Conservation (phyloP, 108 stramenopile species). For the Parmales sp. region DNA sequence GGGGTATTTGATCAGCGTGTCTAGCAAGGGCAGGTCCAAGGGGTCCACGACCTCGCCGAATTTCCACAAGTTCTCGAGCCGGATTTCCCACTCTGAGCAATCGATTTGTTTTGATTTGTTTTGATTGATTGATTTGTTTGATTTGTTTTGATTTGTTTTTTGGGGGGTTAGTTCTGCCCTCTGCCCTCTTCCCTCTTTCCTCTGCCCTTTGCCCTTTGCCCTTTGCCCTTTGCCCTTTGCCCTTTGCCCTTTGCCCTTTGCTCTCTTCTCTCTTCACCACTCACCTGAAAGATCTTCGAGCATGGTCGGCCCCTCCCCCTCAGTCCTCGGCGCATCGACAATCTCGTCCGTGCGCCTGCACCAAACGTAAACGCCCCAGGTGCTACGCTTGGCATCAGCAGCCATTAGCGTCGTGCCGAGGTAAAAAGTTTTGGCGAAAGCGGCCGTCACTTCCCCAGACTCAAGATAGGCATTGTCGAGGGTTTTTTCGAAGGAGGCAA, state of each 20-base stretch:
- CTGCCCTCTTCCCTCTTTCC: neutral
- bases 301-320: conserved; percentile 44
- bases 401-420: conserved; percentile 77
- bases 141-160: too few relatives aligned
- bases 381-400: conserved; percentile 49
- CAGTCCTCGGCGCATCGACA: conserved; percentile 78
- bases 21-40: conserved; percentile 79
- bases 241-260: neutral
- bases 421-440: conserved; percentile 94
- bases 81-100: neutral
- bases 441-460: conserved; percentile 87
- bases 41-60: conserved; percentile 74
- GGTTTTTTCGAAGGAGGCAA: conserved; percentile 18
- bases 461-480: conserved; percentile 71
- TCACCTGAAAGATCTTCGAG: conserved; percentile 63
- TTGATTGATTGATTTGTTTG: too few relatives aligned
- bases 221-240: neutral
- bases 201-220: neutral
- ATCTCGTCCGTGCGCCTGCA: conserved; percentile 95
- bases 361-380: conserved; percentile 97
- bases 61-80: conserved; percentile 60
- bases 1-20: conserved; percentile 76
- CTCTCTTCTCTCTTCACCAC: conserved; percentile 17
- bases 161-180: too few relatives aligned
- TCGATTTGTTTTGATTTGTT: neutral